Evolutionary conservation across 495 filamentous ascomycete genomes (phyloP), one percentile per base, ranked within the genome.

Genomic region (Aspergillus diversus): DNA sequence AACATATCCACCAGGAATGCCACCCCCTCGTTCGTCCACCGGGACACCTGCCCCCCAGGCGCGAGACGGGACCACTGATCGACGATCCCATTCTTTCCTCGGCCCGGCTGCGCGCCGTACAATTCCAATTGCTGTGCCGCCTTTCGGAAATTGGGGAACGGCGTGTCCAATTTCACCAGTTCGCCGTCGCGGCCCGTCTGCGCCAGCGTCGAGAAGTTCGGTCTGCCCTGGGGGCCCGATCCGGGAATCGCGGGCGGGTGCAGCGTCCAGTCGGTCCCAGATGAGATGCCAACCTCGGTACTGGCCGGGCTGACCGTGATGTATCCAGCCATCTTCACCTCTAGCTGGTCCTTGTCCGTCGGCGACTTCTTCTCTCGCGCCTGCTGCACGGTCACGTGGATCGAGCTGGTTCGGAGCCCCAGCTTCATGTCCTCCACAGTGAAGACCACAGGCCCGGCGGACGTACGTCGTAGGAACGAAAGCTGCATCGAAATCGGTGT

Each of bases 391-490:
- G 84, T 85, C 13, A 91, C 77, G 71, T 92, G 90, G 12, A 95
- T 75, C 5, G 87, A 85, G 35, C 89, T 89, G 7, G 89, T 84
- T 54, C 88, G 84, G 2, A 84, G 75, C 43, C 92, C 90, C 12
- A 90, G 78, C 69, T 96, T 96, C 39, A 86, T 74, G 62, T 94
- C 89, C 55, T 88, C 80, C 48, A 96, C 81, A 15, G 80, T 78
- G 64, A 96, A 81, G 1, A 75, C 70, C 6, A 86, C 89, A 0
- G 85, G 82, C 5, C 91, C 91, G 4, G 74, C 75, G 34, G 84
- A 71, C 9, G 89, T 91, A 60, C 90, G 86, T 6, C 85, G 84
- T 31, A 93, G 83, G 77, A 90, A 96, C 42, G 87, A 81, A 47
- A 91, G 85, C 65, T 93, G 90, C n/a, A 91, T 69, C 17, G 77